Conservation (phyloP, 1,284 basidiomycete species). For the Moesziomyces parantarcticus region DNA sequence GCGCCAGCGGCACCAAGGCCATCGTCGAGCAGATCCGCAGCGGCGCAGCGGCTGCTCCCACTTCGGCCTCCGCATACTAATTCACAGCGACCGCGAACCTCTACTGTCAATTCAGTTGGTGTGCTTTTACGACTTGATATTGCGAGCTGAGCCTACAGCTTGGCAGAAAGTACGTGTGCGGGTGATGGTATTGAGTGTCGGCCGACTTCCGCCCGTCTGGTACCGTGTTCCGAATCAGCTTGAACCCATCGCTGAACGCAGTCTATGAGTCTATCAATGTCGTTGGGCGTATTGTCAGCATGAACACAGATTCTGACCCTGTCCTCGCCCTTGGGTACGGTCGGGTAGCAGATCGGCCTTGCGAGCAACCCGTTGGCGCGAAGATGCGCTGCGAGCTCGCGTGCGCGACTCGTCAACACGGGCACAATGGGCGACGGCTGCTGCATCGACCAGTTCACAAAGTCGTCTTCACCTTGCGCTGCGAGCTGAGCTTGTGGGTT, state of each 20-base stretch:
- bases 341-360: conserved; percentile 78
- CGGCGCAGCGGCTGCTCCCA: conserved; percentile 15
- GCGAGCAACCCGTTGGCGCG: conserved; percentile 76
- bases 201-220: background rate
- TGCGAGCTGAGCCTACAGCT: conserved; percentile 14
- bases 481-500: background rate
- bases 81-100: background rate
- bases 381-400: conserved; percentile 77
- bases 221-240: background rate
- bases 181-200: background rate
- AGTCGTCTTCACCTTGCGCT: conserved; percentile 9
- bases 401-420: conserved; percentile 80
- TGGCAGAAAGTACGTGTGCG: conserved; percentile 17
- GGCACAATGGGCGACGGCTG: conserved; percentile 80
- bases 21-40: conserved; percentile 51
- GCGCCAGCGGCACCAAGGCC: conserved; percentile 57
- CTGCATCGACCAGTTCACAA: conserved; percentile 34
- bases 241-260: conserved; percentile 26
- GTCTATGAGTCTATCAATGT: conserved; percentile 72
- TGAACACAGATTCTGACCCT: conserved; percentile 87
- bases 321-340: conserved; percentile 83
- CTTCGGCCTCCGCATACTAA: conserved; percentile 13
- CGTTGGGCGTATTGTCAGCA: conserved; percentile 76
- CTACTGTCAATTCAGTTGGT: background rate
- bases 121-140: background rate